A percentile compares a stretch with the other conserved stretches of the same genome.
Conservation (phyloP, 192 early-diverging fungal species). For the Rhizophagus sp. region DNA sequence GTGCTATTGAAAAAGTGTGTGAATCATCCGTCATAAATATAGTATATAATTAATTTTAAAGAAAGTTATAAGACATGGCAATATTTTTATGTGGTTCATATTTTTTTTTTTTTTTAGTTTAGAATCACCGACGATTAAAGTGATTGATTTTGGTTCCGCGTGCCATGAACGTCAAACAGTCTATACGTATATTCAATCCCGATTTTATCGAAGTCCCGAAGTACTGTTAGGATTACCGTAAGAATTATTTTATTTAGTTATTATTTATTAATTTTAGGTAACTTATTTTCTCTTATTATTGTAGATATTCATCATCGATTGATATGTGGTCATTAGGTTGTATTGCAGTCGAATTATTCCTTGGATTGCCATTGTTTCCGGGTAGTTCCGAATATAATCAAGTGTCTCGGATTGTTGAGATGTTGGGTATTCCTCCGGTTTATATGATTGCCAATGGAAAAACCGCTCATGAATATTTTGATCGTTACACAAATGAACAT, state of each 20-base stretch:
- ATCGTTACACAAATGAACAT: conserved; percentile 53
- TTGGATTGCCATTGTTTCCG: conserved; percentile 94
- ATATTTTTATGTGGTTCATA: not conserved
- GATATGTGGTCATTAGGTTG: conserved; percentile 99
- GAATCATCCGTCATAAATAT: conserved; percentile 12
- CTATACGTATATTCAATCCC: conserved; percentile 98
- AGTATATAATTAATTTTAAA: not conserved
- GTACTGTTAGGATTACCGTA: conserved; percentile 88
- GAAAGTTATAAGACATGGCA: not conserved
- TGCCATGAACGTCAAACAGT: conserved; percentile 93
- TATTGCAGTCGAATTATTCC: conserved; percentile 94
- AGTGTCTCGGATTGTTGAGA: conserved; percentile 89
- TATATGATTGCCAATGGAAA: conserved; percentile 96
- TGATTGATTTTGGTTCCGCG: conserved; percentile 99
- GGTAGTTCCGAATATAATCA: conserved; percentile 97
- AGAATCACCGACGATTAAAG: conserved; percentile 91
- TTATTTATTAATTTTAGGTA: not conserved
- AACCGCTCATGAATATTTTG: conserved; percentile 83
- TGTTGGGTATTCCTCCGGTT: conserved; percentile 85
- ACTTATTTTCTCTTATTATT: not conserved
- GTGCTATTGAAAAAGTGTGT: conserved; percentile 84
- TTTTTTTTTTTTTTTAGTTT: conserved; percentile 47
- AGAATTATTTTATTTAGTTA: not conserved
- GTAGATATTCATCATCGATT: conserved; percentile 81
- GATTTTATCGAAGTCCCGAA: conserved; percentile 96